phyloP scores from a whole-genome alignment of 164 flowering plant genomes.

The Cinnamomum micranthum region DNA sequence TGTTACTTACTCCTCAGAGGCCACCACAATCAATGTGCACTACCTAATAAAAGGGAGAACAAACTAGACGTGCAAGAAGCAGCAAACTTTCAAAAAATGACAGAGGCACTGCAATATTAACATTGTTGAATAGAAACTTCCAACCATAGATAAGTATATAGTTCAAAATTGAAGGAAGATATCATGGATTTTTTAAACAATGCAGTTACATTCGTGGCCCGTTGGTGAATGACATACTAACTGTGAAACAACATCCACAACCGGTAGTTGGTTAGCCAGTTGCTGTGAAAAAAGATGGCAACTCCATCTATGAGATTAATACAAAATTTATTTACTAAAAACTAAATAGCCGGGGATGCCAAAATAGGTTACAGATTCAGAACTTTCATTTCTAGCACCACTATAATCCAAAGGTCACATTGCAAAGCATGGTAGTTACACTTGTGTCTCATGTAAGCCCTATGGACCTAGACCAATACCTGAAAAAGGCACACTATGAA shows the following conservation, averaged over 20 bases:
- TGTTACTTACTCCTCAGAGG: conserved; percentile 12
- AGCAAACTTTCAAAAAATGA: background rate
- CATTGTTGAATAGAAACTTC: background rate
- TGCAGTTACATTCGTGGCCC: background rate
- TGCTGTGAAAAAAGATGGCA: no score
- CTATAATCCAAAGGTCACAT: no score
- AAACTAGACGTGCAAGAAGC: background rate
- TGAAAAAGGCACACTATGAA: no score
- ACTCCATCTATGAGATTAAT: no score
- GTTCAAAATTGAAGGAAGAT: background rate
- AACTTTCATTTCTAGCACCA: no score
- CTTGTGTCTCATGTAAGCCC: no score
- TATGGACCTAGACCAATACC: no score
- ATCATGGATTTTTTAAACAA: background rate
- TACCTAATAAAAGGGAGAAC: conserved; percentile 9
- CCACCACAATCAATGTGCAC: background rate
- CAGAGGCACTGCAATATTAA: background rate
- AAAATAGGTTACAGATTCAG: no score
- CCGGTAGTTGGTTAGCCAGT: no score
- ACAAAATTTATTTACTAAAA: no score
- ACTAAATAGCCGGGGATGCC: no score
- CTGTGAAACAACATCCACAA: background rate
- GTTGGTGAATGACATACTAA: background rate
- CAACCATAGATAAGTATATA: background rate
- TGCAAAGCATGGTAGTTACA: no score